Percentiles rank a stretch among this genome's conserved stretches.
phyloP scores from a whole-genome alignment of 2,329 filamentous ascomycete genomes.

The Plectosphaerella cucumerina region DNA sequence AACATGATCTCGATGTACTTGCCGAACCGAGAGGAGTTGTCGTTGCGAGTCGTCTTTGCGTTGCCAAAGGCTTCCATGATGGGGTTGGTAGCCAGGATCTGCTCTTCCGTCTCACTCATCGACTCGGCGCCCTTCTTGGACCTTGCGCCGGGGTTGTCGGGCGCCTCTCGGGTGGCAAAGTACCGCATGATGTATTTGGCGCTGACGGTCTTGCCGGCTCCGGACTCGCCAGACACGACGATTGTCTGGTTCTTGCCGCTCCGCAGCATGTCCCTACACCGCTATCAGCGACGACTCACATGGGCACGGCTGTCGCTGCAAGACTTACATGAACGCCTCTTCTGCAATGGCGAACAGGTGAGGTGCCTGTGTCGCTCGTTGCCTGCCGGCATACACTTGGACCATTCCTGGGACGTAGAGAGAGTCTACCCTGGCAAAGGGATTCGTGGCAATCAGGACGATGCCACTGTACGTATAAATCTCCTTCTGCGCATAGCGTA shows the following conservation, averaged over 20 bases:
- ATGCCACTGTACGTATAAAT: conserved; percentile 99
- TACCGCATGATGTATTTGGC: conserved; percentile 99
- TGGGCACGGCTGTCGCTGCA: neutral
- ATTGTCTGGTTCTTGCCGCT: conserved; percentile 96
- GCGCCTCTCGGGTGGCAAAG: conserved; percentile 94
- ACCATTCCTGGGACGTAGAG: conserved; percentile 99
- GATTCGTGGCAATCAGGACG: conserved; percentile 96
- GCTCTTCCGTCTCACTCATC: conserved; percentile 98
- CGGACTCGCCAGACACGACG: conserved; percentile 98
- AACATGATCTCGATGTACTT: conserved; percentile 99
- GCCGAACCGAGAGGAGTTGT: conserved; percentile 97
- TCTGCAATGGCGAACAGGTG: conserved; percentile 99
- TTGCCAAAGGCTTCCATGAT: conserved; percentile 99
- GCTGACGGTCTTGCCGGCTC: conserved; percentile 97
- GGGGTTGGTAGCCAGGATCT: conserved; percentile 95
- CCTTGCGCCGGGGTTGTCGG: conserved; percentile 77
- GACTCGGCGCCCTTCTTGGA: conserved; percentile 69
- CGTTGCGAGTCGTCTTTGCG: conserved; percentile 98
- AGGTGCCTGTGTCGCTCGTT: conserved; percentile 91
- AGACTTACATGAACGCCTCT: conserved; percentile 87
- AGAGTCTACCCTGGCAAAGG: conserved; percentile 94
- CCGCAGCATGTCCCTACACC: conserved; percentile 83
- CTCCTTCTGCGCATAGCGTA: conserved; percentile 96
- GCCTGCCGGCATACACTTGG: conserved; percentile 97
- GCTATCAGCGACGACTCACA: neutral